A percentile compares a stretch with the other conserved stretches of the same genome.
phyloP scores from a whole-genome alignment of 345 rosid species.

The Acer yangbiense region DNA sequence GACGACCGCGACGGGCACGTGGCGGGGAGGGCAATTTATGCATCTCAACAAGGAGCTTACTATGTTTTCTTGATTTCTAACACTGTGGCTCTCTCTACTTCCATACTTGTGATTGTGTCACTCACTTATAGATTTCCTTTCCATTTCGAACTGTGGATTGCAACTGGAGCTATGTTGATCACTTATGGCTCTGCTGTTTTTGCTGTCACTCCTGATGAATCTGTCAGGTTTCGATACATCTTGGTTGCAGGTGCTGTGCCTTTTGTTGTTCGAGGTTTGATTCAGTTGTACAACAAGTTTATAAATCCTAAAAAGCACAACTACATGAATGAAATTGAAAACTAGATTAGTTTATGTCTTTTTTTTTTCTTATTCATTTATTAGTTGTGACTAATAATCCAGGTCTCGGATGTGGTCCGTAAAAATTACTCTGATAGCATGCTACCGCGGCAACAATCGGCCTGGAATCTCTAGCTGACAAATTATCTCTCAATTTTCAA shows the following conservation, averaged over 20 bases:
- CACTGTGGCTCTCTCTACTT: constrained; percentile 20
- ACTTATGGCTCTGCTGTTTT: constrained; percentile 31
- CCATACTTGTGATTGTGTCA: constrained; percentile 16
- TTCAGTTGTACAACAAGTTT: constrained; percentile 11
- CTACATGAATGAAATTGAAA: not conserved
- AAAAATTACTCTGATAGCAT: not conserved
- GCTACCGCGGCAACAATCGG: not conserved
- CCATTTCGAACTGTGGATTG: constrained; percentile 23
- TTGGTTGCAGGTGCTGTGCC: constrained; percentile 18
- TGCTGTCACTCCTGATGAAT: constrained; percentile 26
- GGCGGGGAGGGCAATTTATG: constrained; percentile 17
- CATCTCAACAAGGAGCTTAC: constrained; percentile 10
- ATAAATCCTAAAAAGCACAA: not conserved
- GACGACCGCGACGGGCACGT: not conserved
- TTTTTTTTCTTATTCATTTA: too few species aligned
- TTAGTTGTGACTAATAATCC: not conserved
- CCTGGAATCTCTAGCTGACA: not conserved
- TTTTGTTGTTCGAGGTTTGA: constrained; percentile 5
- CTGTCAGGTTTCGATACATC: constrained; percentile 19
- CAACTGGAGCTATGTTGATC: constrained; percentile 21
- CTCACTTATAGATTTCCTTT: constrained; percentile 29
- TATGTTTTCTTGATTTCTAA: constrained; percentile 31
- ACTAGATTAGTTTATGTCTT: not conserved
- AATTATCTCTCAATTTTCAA: not conserved
- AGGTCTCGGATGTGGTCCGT: too few species aligned